Base-by-base conservation (phyloP, 2,329 filamentous ascomycete species). In the Trichoderma aggressivum region DNA sequence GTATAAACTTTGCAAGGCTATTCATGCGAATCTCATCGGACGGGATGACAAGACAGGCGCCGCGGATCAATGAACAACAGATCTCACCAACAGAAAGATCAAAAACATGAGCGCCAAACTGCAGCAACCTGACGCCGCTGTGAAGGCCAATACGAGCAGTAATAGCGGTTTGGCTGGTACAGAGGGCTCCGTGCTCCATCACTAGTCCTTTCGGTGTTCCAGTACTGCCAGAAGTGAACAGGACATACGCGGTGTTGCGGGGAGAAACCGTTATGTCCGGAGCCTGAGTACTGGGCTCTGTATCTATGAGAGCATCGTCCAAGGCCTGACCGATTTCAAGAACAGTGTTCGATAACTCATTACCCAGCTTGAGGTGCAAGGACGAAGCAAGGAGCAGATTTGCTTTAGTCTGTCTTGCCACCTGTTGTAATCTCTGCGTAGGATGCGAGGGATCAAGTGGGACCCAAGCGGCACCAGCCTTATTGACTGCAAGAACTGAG, bases 111-210 rank as follows among this genome's bases (percentile, higher is more conserved):
- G 61, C 16, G 8, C 53, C 30, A 28, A 71, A 67, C 8, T 71
- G 69, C 1, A 71, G 5, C n/a, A 71, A 16, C 14, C 69, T 32
- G 3, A 59, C 61, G 8, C 47, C 39, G 18, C 43, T 56, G 16
- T 59, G 24, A n/a, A 71, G 7, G 1, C 62, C 69, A 55, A 66
- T 39, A 3, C 61, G 39, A 7, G 53, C 66, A 11, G n/a, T 14
- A 30, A 58, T 58, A 32, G 39, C 66, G 12, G 30, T 50, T 14
- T 60, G 55, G 5, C 55, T 60, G 0, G 66, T 85, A 74, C 83
- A 82, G 18, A 86, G 81, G 62, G 83, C 83, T 64, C 84, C 84
- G 70, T 87, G 75, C 5, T 72, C 71, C 39, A 75, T 71, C 12
- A 75, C 64, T 3, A 75, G 63, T 7, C 74, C 75, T 28, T 76